These are phyloP conservation scores for Kazachstania psychrophila DNA, from an alignment of 805 yeast species.

Conservation along the genomic window DNA sequence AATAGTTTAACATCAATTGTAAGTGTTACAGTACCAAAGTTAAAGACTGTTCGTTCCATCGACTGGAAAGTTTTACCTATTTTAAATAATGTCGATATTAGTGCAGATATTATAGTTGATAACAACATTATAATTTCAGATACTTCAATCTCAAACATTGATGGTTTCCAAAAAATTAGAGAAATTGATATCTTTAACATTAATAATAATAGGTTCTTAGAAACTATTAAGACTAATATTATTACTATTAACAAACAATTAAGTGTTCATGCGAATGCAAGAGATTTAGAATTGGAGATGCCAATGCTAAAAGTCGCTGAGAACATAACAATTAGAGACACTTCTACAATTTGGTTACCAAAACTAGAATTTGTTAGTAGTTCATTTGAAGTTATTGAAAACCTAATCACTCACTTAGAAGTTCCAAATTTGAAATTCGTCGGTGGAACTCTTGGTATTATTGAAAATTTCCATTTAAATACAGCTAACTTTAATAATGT, in stretches of 20 bases:
- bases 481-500: conserved; percentile 44
- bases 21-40: conserved; percentile 45
- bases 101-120: conserved; percentile 41
- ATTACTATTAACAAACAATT: conserved; percentile 47
- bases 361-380: conserved; percentile 44
- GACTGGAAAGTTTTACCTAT: conserved; percentile 71
- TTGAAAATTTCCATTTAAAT: conserved; percentile 44
- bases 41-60: conserved; percentile 41
- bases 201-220: conserved; percentile 66
- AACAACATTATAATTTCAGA: conserved; percentile 55
- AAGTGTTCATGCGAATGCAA: conserved; percentile 60
- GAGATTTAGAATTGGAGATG: conserved; percentile 42
- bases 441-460: conserved; percentile 64
- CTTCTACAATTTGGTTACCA: conserved; percentile 39
- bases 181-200: conserved; percentile 49
- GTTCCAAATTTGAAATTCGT: conserved; percentile 48
- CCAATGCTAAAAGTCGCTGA: conserved; percentile 46
- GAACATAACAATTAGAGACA: conserved; percentile 60
- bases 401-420: conserved; percentile 41
- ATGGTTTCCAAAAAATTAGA: conserved; percentile 47
- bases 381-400: conserved; percentile 57
- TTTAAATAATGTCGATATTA: conserved; percentile 47
- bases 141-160: conserved; percentile 60
- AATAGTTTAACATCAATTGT: conserved; percentile 57
- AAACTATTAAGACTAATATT: conserved; percentile 44